Percentiles rank a stretch among this genome's conserved stretches.
Conservation (phyloP, 345 rosid species). For the Sisymbrium irio region DNA sequence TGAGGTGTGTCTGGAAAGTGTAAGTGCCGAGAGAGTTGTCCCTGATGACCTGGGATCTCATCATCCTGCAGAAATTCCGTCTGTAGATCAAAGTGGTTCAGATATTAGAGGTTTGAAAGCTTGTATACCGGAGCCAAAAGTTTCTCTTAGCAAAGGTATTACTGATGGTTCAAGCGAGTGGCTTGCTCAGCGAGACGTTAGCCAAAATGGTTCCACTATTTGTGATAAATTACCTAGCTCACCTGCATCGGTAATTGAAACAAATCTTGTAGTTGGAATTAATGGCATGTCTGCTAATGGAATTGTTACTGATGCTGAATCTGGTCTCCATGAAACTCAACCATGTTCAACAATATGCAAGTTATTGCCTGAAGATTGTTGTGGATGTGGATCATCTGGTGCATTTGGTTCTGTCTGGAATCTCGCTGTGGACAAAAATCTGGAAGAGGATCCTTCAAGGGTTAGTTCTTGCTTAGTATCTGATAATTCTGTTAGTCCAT, state of each 20-base stretch:
- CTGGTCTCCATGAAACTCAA: conserved; percentile 30
- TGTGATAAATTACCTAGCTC: conserved; percentile 35
- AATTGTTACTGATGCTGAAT: conserved; percentile 21
- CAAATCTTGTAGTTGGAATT: conserved; percentile 30
- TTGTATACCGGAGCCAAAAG: conserved; percentile 30
- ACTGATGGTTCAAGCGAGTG: conserved; percentile 23
- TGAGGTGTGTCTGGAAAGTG: conserved; percentile 32
- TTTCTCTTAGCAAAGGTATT: conserved; percentile 27
- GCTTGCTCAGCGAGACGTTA: conserved; percentile 36
- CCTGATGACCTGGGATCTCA: conserved; percentile 38
- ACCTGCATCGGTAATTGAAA: conserved; percentile 26
- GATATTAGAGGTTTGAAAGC: conserved; percentile 26
- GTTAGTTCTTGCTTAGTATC: conserved; percentile 26
- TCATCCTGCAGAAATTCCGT: conserved; percentile 32
- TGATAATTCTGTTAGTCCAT: conserved; percentile 31
- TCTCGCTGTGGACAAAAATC: conserved; percentile 30
- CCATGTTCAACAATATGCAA: conserved; percentile 26
- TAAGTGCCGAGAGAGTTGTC: conserved; percentile 29
- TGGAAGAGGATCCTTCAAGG: conserved; percentile 18
- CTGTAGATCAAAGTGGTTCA: conserved; percentile 14
- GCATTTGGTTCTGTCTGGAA: conserved; percentile 34
- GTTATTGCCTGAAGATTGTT: conserved; percentile 26
- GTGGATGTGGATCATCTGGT: conserved; percentile 31
- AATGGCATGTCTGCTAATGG: conserved; percentile 26
- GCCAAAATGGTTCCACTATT: conserved; percentile 34